Evolutionary conservation across 345 rosid genomes (phyloP).

Genomic region (Pugionium cornutum): DNA sequence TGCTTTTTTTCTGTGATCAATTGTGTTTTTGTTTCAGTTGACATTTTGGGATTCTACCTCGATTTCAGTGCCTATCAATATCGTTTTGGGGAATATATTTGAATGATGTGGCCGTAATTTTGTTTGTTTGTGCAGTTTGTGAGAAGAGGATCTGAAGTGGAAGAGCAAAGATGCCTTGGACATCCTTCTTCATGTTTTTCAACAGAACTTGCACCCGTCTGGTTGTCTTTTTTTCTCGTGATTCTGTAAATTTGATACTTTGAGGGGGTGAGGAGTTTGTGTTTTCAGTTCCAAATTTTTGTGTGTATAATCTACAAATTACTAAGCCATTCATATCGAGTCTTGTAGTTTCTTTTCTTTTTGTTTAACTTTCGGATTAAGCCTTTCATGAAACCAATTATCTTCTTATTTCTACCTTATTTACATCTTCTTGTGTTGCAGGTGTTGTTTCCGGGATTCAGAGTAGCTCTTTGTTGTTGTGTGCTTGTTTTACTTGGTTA

Average conservation of each 20-base stretch:
- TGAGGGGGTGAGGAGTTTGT: slow-evolving; percentile 39
- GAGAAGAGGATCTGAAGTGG: slow-evolving; percentile 23
- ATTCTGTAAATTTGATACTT: slow-evolving; percentile 61
- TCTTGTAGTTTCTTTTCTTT: not conserved
- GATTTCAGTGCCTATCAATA: slow-evolving; percentile 19
- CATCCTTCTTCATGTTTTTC: slow-evolving; percentile 61
- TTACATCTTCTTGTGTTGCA: slow-evolving; percentile 29
- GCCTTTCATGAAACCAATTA: not conserved
- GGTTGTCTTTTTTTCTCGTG: slow-evolving; percentile 71
- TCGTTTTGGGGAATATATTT: not conserved
- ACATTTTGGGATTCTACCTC: not conserved
- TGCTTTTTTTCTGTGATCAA: no score
- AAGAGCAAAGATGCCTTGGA: slow-evolving; percentile 74
- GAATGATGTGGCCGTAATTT: slow-evolving; percentile 7
- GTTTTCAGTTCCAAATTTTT: not conserved
- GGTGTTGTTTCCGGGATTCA: slow-evolving; percentile 39
- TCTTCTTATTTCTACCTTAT: not conserved
- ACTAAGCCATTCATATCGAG: no score
- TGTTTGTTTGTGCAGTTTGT: slow-evolving; percentile 41
- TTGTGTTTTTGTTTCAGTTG: slow-evolving; percentile 1
- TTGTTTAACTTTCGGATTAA: not conserved
- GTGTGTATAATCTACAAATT: not conserved
- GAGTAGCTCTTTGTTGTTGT: slow-evolving; percentile 33
- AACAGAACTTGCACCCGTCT: slow-evolving; percentile 64
- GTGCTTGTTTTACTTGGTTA: slow-evolving; percentile 37